These are phyloP conservation scores for Phlebopus sp. DNA, from an alignment of 1,284 basidiomycete species.

Conservation along the genomic window DNA sequence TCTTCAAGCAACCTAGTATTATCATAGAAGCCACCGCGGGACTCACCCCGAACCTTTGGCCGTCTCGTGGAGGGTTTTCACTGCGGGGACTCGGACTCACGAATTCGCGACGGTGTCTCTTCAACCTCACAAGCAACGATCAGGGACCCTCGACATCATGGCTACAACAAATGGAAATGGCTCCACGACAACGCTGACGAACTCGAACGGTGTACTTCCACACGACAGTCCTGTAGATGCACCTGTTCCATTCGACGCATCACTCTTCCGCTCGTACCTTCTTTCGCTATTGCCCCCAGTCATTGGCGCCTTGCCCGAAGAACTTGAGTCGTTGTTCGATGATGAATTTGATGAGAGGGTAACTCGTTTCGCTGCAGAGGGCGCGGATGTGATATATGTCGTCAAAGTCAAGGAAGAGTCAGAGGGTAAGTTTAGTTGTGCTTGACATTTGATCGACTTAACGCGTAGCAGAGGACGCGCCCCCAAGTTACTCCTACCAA, in stretches of 20 bases:
- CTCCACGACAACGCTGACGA: conserved; percentile 26
- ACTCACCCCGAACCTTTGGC: conserved; percentile 7
- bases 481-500: conserved; percentile 63
- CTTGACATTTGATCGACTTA: conserved; percentile 12
- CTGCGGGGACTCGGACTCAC: not conserved
- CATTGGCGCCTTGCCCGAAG: conserved; percentile 59
- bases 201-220: conserved; percentile 24
- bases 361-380: conserved; percentile 69
- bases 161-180: conserved; percentile 25
- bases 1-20: conserved; percentile 1
- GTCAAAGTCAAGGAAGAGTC: conserved; percentile 71
- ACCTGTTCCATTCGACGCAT: conserved; percentile 51
- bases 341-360: conserved; percentile 74
- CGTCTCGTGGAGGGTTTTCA: conserved; percentile 11
- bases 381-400: conserved; percentile 71
- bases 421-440: conserved; percentile 49
- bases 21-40: conserved; percentile 11
- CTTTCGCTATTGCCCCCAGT: conserved; percentile 71
- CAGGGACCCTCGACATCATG: conserved; percentile 18
- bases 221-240: conserved; percentile 28
- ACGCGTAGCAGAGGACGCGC: conserved; percentile 51
- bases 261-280: conserved; percentile 66
- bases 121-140: conserved; percentile 10
- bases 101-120: not conserved
- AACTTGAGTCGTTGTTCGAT: conserved; percentile 69